Evolutionary conservation across 805 yeast species (phyloP), one percentile per base, ranked within the genome.

Genomic region (Starmerella tilneyi): DNA sequence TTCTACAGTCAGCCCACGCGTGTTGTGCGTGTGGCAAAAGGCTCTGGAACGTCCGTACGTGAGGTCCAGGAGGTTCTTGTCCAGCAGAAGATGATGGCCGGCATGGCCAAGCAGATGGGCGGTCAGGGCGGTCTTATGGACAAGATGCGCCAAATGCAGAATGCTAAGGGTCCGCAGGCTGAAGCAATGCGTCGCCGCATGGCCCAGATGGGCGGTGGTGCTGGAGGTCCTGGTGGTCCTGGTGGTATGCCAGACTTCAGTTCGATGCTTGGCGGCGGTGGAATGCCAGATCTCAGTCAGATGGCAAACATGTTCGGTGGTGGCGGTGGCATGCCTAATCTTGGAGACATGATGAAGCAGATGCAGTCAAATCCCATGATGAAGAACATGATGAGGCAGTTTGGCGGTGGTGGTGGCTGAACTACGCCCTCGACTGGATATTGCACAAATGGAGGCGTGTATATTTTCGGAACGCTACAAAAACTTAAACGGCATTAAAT

Each of bases 31-130:
- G 89, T 89, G 5, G 97, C 97, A 0, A 73, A 84, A 53, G 98
- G 98, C 8, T 79, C 95, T 3, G 98, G 97, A 19, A 84, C 96
- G 20, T 69, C 92, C 2, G 94, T 82, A 0, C 76, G 84, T 6
- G 97, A 89, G 54, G 95, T 89, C 23, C 96, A 89, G 62, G 84
- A 86, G 74, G 84, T 89, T 26, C 69, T 89, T 51, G 72, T 79
- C 67, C 97, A 92, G 66, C 94, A 84, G 63, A 76, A 82, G 63
- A 82, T 85, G 81, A 86, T 92, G 94, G 85, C 94, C 0, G 72
- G 79, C 43, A 84, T 89, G 92, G 96, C 95, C 2, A 81, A 80
- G 61, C 72, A 72, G 37, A 76, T 74, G 54, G 71, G 71, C 29
- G 75, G 77, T 32, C 67, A 67, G 53, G 71, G 77, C 32, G 75